phyloP scores from a whole-genome alignment of 768 basidiomycete genomes.

The Suillus alpinus region DNA sequence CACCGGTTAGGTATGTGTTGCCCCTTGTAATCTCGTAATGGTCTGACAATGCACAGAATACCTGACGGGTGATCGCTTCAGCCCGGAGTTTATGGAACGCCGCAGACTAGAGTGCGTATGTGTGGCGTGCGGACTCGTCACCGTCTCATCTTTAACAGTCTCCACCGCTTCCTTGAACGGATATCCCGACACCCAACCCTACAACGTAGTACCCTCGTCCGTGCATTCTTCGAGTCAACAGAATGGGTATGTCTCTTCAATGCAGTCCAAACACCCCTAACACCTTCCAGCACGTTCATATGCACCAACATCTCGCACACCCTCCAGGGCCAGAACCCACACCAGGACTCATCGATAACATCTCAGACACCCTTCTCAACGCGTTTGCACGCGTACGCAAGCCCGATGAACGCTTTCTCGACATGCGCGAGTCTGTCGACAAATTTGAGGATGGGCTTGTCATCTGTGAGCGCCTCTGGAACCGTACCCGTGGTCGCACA shows the following conservation, averaged over 20 bases:
- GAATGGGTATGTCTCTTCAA: slow-evolving; percentile 80
- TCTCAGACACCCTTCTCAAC: slow-evolving; percentile 94
- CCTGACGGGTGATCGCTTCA: slow-evolving; percentile 95
- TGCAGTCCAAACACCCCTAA: slow-evolving; percentile 4
- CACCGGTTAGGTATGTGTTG: slow-evolving; percentile 80
- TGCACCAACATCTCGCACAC: slow-evolving; percentile 95
- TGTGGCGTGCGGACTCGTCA: background rate
- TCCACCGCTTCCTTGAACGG: slow-evolving; percentile 90
- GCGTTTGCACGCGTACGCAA: slow-evolving; percentile 95
- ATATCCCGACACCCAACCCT: slow-evolving; percentile 92
- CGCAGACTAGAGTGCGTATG: slow-evolving; percentile 78
- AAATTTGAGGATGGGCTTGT: slow-evolving; percentile 95
- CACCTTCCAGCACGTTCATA: slow-evolving; percentile 76
- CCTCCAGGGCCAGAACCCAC: slow-evolving; percentile 82
- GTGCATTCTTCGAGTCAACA: slow-evolving; percentile 92
- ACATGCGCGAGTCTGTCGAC: slow-evolving; percentile 89
- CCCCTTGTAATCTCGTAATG: background rate
- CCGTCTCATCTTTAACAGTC: slow-evolving; percentile 41
- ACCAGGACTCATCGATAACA: slow-evolving; percentile 84
- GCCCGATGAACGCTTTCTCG: slow-evolving; percentile 92
- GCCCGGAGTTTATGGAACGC: slow-evolving; percentile 95
- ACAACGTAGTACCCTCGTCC: slow-evolving; percentile 86
- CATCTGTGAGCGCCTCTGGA: slow-evolving; percentile 78
- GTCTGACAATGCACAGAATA: slow-evolving; percentile 61
- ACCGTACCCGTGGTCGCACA: slow-evolving; percentile 72